phyloP scores from a whole-genome alignment of 345 rosid genomes.

The Triadica sebifera region DNA sequence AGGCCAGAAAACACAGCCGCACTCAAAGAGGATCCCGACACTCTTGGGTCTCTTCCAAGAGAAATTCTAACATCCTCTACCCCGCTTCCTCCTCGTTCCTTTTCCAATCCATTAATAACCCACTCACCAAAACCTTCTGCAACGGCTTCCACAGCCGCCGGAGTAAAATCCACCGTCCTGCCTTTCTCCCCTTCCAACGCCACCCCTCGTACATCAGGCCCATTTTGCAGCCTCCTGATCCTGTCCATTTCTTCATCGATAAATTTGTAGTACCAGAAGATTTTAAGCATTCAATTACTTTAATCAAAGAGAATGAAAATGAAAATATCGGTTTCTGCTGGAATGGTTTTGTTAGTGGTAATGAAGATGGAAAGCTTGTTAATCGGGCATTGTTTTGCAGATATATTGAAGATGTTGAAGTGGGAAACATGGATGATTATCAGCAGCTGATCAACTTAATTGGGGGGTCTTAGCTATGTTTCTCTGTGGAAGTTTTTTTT shows the following conservation, averaged over 20 bases:
- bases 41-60: slow-evolving; percentile 81
- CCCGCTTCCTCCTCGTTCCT: slow-evolving; percentile 17
- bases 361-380: slow-evolving; percentile 30
- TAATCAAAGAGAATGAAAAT: slow-evolving; percentile 12
- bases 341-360: slow-evolving; percentile 18
- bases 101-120: slow-evolving; percentile 48
- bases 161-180: slow-evolving; percentile 64
- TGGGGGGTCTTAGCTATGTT: slow-evolving; percentile 7
- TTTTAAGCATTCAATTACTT: slow-evolving; percentile 18
- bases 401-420: slow-evolving; percentile 27
- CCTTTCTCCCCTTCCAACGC: slow-evolving; percentile 87
- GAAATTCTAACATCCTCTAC: slow-evolving; percentile 49
- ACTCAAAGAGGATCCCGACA: slow-evolving; percentile 60
- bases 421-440: slow-evolving; percentile 32
- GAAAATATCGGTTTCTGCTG: neutral
- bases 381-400: slow-evolving; percentile 21
- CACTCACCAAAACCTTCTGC: slow-evolving; percentile 93
- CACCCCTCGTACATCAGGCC: slow-evolving; percentile 92
- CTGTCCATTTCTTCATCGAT: slow-evolving; percentile 70
- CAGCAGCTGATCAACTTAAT: no score
- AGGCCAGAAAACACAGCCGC: slow-evolving; percentile 79
- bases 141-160: slow-evolving; percentile 83
- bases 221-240: slow-evolving; percentile 80
- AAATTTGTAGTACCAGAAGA: slow-evolving; percentile 35
- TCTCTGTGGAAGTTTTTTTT: neutral